Conservation (phyloP, 2,329 filamentous ascomycete species). For the Clonostachys sp. region DNA sequence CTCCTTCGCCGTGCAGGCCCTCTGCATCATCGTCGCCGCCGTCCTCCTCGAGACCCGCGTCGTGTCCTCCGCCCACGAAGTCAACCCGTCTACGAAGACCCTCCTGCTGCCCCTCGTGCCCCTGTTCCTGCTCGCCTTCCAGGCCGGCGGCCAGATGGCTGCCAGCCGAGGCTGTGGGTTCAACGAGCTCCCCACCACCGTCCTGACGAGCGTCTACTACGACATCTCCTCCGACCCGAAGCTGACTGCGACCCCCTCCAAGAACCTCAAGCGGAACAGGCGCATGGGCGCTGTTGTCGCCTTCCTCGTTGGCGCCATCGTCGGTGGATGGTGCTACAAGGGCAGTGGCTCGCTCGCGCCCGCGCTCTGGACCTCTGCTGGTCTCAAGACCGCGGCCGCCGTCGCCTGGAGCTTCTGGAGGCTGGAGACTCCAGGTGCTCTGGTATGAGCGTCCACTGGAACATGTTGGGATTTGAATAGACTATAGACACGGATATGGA, state of each 20-base stretch:
- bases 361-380: conserved; percentile 37
- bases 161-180: conserved; percentile 41
- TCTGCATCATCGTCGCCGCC: conserved; percentile 47
- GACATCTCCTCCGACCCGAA: conserved; percentile 46
- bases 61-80: neutral
- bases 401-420: conserved; percentile 26
- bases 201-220: conserved; percentile 49
- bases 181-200: conserved; percentile 49
- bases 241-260: conserved; percentile 28
- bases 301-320: conserved; percentile 40
- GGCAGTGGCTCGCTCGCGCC: conserved; percentile 29
- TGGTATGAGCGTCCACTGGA: neutral
- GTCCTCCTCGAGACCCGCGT: conserved; percentile 36
- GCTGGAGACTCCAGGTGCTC: conserved; percentile 3
- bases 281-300: conserved; percentile 36
- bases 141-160: conserved; percentile 49
- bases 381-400: conserved; percentile 34
- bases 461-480: neutral
- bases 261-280: conserved; percentile 46
- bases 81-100: neutral
- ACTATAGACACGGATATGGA: neutral
- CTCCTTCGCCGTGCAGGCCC: conserved; percentile 47
- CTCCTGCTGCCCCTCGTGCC: conserved; percentile 11
- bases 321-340: conserved; percentile 42
- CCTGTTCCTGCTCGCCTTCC: conserved; percentile 40